phyloP scores from a whole-genome alignment of 768 basidiomycete genomes.

The Albatrellus ellisii region DNA sequence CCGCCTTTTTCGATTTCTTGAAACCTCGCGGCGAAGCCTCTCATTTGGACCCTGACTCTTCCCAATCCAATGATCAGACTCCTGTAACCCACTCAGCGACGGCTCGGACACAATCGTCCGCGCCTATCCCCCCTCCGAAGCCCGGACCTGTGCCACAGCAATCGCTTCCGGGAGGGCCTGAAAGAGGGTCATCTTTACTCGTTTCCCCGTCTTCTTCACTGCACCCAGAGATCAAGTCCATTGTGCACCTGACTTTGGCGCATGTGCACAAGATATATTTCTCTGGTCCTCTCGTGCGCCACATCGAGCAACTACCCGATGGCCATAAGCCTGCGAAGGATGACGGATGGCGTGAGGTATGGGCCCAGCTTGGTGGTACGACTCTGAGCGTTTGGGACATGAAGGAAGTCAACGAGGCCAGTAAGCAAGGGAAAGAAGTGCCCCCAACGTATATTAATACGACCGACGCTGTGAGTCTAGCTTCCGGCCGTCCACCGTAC shows the following conservation, averaged over 20 bases:
- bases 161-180: neutral
- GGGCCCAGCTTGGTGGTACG: constrained; percentile 84
- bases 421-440: constrained; percentile 64
- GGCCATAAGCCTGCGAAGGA: constrained; percentile 58
- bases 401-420: constrained; percentile 77
- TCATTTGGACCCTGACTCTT: too few species aligned
- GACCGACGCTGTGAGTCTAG: constrained; percentile 66
- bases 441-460: constrained; percentile 82
- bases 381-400: constrained; percentile 90
- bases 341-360: constrained; percentile 74
- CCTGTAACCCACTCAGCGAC: too few species aligned
- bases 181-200: constrained; percentile 7
- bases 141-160: too few species aligned
- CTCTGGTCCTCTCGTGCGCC: constrained; percentile 70
- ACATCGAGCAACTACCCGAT: constrained; percentile 66
- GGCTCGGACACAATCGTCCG: too few species aligned
- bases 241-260: constrained; percentile 58
- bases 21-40: too few species aligned
- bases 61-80: too few species aligned
- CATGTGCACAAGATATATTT: constrained; percentile 82
- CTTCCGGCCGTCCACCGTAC: constrained; percentile 6
- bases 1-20: too few species aligned
- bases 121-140: too few species aligned
- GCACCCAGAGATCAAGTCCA: constrained; percentile 74
- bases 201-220: constrained; percentile 26